Evolutionary conservation across 2,329 filamentous ascomycete species (phyloP).

Genomic region (Akanthomyces dipterigenus): DNA sequence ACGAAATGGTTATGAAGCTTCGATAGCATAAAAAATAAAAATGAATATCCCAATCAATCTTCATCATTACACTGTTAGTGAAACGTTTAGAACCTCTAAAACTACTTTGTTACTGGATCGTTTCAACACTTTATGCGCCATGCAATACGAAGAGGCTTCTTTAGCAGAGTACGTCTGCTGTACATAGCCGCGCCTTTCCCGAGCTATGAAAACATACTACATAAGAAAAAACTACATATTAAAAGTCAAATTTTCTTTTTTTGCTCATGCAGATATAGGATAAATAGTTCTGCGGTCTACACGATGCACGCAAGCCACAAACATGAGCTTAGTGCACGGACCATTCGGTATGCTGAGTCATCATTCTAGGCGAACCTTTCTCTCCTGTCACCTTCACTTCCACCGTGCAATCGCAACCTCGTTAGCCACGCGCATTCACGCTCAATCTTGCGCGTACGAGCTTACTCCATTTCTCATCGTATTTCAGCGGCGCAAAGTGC

Average conservation of each 20-base stretch:
- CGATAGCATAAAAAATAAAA: neutral
- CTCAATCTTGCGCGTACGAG: neutral
- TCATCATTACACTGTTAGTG: neutral
- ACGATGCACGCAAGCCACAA: neutral
- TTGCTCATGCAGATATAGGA: neutral
- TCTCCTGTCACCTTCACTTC: neutral
- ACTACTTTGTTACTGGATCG: neutral
- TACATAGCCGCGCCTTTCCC: neutral
- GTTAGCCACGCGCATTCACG: neutral
- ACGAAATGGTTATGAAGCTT: neutral
- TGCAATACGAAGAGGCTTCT: neutral
- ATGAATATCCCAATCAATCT: neutral
- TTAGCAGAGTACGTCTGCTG: neutral
- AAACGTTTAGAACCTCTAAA: neutral
- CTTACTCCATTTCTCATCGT: neutral
- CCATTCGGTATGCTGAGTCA: neutral
- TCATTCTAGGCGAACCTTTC: neutral
- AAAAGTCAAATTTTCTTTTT: neutral
- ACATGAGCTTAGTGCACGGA: neutral
- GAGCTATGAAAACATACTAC: neutral
- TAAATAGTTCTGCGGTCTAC: too few species aligned
- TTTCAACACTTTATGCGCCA: constrained; percentile 1
- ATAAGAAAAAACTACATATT: neutral
- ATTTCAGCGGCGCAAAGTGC: neutral
- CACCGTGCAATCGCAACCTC: neutral